Percentiles rank a stretch among this genome's conserved stretches.
These are phyloP conservation scores for Conoideocrella luteorostrata DNA, from an alignment of 2,329 filamentous ascomycete genomes.

Conservation along the genomic window DNA sequence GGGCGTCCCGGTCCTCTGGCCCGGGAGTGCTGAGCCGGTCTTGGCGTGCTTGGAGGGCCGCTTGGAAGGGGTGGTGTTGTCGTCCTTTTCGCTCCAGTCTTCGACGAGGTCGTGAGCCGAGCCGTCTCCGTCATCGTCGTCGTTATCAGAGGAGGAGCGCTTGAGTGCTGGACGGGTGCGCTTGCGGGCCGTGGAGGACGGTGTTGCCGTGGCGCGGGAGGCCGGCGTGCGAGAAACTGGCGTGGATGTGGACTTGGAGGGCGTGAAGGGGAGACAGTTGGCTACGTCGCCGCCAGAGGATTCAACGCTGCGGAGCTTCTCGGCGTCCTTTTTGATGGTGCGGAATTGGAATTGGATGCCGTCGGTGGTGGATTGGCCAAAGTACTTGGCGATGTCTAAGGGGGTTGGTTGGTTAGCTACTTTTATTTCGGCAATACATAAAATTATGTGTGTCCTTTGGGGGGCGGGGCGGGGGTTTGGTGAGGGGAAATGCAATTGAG, in stretches of 20 bases:
- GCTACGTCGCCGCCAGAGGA: conserved; percentile 40
- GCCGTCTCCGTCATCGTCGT: conserved; percentile 21
- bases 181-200: conserved; percentile 18
- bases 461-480: too few relatives aligned
- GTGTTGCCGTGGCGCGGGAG: conserved; percentile 10
- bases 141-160: conserved; percentile 19
- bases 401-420: conserved; percentile 12
- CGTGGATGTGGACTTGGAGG: conserved; percentile 19
- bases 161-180: conserved; percentile 19
- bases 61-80: conserved; percentile 32
- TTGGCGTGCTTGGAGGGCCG: conserved; percentile 15
- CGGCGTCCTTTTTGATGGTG: conserved; percentile 46
- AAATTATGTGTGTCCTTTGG: too few relatives aligned
- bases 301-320: conserved; percentile 39
- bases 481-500: too few relatives aligned
- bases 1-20: conserved; percentile 19
- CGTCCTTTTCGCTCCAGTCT: conserved; percentile 11
- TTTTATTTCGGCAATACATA: too few relatives aligned
- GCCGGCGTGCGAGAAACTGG: too few relatives aligned
- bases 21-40: conserved; percentile 18
- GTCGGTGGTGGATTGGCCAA: conserved; percentile 50
- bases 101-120: conserved; percentile 10
- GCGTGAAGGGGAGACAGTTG: conserved; percentile 28
- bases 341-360: conserved; percentile 59
- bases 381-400: conserved; percentile 54